phyloP scores from a whole-genome alignment of 2,329 filamentous ascomycete genomes.

The Fusarium graminum region DNA sequence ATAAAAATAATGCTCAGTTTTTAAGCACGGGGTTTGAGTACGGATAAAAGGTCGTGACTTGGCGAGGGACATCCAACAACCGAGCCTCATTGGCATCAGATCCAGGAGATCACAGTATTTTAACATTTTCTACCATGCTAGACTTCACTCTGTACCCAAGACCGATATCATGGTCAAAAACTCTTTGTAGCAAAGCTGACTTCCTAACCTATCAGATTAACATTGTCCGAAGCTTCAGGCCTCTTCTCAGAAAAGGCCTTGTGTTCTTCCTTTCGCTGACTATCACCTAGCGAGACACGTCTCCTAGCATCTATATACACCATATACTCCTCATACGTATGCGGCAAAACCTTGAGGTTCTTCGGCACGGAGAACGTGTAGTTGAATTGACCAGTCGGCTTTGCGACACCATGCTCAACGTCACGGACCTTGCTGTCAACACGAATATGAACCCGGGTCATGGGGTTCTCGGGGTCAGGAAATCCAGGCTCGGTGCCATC shows the following conservation, averaged over 20 bases:
- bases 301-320: slow-evolving; percentile 50
- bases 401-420: slow-evolving; percentile 50
- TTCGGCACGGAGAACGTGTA: slow-evolving; percentile 51
- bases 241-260: slow-evolving; percentile 14
- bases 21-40: background rate
- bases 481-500: slow-evolving; percentile 46
- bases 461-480: slow-evolving; percentile 38
- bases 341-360: slow-evolving; percentile 47
- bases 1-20: background rate
- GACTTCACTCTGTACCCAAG: background rate
- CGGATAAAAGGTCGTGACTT: background rate
- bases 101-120: background rate
- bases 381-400: slow-evolving; percentile 51
- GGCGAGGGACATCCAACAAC: background rate
- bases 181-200: too few species aligned
- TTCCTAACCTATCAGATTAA: slow-evolving; percentile 37
- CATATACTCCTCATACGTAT: slow-evolving; percentile 52
- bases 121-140: too few species aligned
- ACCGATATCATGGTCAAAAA: background rate
- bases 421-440: slow-evolving; percentile 52
- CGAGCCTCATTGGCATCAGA: background rate
- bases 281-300: slow-evolving; percentile 45
- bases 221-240: slow-evolving; percentile 10
- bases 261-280: slow-evolving; percentile 36
- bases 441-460: slow-evolving; percentile 50